phyloP scores from a whole-genome alignment of 805 yeast species.

The Ogataea pignaliae region DNA sequence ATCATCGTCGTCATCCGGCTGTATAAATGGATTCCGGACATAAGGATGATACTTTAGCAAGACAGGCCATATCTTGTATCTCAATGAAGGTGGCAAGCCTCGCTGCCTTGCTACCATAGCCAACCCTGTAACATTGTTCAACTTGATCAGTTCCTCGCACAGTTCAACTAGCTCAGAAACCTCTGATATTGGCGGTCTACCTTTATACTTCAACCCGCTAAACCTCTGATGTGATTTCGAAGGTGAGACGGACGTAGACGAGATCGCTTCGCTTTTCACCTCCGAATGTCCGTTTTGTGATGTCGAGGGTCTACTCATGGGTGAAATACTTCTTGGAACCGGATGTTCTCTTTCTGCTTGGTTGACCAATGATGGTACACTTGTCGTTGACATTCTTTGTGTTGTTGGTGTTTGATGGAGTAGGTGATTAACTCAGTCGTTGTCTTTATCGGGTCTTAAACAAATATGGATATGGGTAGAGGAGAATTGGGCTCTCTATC shows the following conservation, averaged over 20 bases:
- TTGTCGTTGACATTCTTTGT: too few relatives aligned
- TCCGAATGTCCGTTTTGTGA: too few relatives aligned
- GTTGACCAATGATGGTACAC: too few relatives aligned
- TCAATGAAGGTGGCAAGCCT: constrained; percentile 79
- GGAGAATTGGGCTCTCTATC: too few relatives aligned
- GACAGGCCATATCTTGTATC: constrained; percentile 83
- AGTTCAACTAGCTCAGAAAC: constrained; percentile 47
- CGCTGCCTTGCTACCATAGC: constrained; percentile 77
- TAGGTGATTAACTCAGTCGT: too few relatives aligned
- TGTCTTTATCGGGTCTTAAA: too few relatives aligned
- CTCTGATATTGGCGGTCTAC: constrained; percentile 41
- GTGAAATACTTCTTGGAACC: too few relatives aligned
- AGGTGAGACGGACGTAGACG: constrained; percentile 6
- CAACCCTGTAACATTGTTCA: constrained; percentile 65
- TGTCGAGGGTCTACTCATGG: too few relatives aligned
- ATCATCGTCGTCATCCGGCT: constrained; percentile 48
- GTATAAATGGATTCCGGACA: constrained; percentile 69
- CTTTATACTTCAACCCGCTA: constrained; percentile 25
- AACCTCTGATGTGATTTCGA: constrained; percentile 14
- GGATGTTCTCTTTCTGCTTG: too few relatives aligned
- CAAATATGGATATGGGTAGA: too few relatives aligned
- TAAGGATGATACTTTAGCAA: constrained; percentile 79
- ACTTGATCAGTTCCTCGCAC: constrained; percentile 50
- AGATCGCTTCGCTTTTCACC: not conserved
- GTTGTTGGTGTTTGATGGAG: too few relatives aligned